phyloP scores from a whole-genome alignment of 2,329 filamentous ascomycete genomes.

The Aspergillus sp. region DNA sequence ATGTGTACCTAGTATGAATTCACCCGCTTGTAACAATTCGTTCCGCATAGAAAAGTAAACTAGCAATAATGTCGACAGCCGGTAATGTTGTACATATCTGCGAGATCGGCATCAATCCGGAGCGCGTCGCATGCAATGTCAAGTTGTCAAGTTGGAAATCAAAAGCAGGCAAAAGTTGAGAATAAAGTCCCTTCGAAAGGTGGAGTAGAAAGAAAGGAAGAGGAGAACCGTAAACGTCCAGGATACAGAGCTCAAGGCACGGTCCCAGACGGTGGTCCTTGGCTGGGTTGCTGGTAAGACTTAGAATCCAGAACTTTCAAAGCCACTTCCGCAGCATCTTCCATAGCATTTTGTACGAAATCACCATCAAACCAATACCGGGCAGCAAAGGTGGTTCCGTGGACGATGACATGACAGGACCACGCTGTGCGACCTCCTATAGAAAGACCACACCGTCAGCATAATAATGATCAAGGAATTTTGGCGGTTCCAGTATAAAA shows the following conservation, averaged over 20 bases:
- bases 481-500: constrained; percentile 26
- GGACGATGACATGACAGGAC: constrained; percentile 77
- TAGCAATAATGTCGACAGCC: constrained; percentile 18
- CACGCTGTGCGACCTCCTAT: constrained; percentile 86
- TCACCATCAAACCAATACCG: constrained; percentile 91
- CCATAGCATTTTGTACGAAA: constrained; percentile 81
- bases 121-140: constrained; percentile 17
- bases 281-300: constrained; percentile 1
- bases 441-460: constrained; percentile 23
- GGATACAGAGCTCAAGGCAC: constrained; percentile 4
- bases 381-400: constrained; percentile 64
- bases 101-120: constrained; percentile 24
- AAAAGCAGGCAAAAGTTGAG: background rate
- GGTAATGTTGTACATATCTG: constrained; percentile 25
- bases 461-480: constrained; percentile 19
- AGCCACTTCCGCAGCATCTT: constrained; percentile 87
- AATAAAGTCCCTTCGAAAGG: background rate
- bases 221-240: constrained; percentile 4
- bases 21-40: constrained; percentile 4
- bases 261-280: constrained; percentile 6
- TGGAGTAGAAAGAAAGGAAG: background rate
- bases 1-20: constrained; percentile 2
- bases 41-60: constrained; percentile 5
- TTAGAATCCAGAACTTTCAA: constrained; percentile 32
- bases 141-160: constrained; percentile 2